Evolutionary conservation across 2,329 filamentous ascomycete species (phyloP).

Genomic region (Neoscytalidium dimidiatum): DNA sequence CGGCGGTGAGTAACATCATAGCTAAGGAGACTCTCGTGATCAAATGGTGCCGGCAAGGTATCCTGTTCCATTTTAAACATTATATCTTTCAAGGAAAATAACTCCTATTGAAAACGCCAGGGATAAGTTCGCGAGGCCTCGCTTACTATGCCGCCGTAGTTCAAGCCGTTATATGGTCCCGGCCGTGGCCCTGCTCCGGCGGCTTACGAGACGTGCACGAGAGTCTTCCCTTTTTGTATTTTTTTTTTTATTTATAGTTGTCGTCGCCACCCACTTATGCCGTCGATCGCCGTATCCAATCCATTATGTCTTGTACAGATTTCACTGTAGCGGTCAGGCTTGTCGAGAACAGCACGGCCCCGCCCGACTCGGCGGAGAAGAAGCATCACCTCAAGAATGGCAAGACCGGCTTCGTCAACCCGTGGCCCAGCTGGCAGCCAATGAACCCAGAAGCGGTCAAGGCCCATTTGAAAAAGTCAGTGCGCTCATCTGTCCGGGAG

Average conservation of each 20-base stretch:
- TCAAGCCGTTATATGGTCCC: background rate
- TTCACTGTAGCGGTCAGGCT: background rate
- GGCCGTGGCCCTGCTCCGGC: background rate
- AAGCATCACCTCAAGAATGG: conserved; percentile 52
- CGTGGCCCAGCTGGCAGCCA: conserved; percentile 44
- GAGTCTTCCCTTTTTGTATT: too few relatives aligned
- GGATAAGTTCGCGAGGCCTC: background rate
- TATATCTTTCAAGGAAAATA: background rate
- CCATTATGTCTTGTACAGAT: background rate
- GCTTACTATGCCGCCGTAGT: background rate
- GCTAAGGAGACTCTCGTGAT: background rate
- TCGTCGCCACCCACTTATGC: background rate
- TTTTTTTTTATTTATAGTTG: background rate
- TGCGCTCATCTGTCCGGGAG: background rate
- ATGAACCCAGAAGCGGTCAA: background rate
- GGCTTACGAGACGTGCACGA: background rate
- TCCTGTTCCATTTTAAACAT: background rate
- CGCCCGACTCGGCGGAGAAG: conserved; percentile 43
- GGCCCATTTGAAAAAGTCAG: background rate
- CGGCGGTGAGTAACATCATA: background rate
- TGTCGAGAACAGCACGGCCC: background rate
- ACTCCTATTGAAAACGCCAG: too few relatives aligned
- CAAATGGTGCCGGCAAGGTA: background rate
- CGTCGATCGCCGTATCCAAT: background rate
- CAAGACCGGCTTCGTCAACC: conserved; percentile 57